These are phyloP conservation scores for Apiospora hydei DNA, from an alignment of 2,329 filamentous ascomycete genomes.

Conservation along the genomic window DNA sequence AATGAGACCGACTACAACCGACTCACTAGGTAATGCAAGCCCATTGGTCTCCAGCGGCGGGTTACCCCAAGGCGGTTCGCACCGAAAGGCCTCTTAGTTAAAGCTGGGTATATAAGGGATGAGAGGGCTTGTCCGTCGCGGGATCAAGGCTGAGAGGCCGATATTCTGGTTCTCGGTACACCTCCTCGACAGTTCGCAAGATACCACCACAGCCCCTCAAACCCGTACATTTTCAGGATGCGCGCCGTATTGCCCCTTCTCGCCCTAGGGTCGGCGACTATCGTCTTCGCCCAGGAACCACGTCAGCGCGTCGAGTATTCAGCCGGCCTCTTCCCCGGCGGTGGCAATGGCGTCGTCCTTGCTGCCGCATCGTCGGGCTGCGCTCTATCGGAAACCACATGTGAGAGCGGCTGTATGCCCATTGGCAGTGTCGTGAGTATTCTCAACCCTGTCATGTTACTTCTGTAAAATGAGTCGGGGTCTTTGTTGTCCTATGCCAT, in stretches of 20 bases:
- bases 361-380: not conserved
- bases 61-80: not conserved
- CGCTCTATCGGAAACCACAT: conserved; percentile 10
- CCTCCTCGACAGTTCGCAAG: not conserved
- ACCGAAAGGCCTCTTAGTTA: not conserved
- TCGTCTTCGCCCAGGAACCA: not conserved
- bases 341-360: not conserved
- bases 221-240: not conserved
- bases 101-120: not conserved
- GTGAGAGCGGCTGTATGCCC: conserved; percentile 36
- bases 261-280: not conserved
- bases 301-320: conserved; percentile 11
- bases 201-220: not conserved
- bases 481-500: not conserved
- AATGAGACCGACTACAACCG: not conserved
- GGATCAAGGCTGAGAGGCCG: not conserved
- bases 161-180: not conserved
- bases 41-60: not conserved
- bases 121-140: not conserved
- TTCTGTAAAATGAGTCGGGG: not conserved
- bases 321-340: not conserved
- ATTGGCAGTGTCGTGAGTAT: conserved; percentile 16
- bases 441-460: not conserved
- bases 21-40: not conserved
- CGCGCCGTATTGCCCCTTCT: conserved; percentile 1